Conservation (phyloP, 2,329 filamentous ascomycete species). For the Tricladium varicosporioides region DNA sequence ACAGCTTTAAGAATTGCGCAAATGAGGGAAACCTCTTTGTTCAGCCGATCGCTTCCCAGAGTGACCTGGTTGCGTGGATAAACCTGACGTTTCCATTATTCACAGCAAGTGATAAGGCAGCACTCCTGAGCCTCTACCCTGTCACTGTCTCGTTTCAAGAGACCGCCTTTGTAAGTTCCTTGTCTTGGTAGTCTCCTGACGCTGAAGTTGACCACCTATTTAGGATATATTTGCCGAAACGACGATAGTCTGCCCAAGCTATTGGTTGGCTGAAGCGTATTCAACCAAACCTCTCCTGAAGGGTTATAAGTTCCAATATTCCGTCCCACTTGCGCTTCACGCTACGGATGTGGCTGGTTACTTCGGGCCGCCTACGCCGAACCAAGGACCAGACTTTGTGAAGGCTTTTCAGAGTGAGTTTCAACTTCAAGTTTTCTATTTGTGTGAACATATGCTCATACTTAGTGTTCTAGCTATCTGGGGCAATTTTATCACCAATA, state of each 20-base stretch:
- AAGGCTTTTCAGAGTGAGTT: slow-evolving; percentile 13
- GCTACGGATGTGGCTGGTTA: slow-evolving; percentile 35
- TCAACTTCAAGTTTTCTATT: not conserved
- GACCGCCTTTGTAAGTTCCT: slow-evolving; percentile 2
- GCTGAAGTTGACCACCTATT: not conserved
- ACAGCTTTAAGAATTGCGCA: slow-evolving; percentile 34
- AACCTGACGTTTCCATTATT: slow-evolving; percentile 40
- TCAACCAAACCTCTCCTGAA: slow-evolving; percentile 28
- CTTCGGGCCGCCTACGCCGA: slow-evolving; percentile 17
- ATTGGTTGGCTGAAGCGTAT: slow-evolving; percentile 50
- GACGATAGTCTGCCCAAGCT: slow-evolving; percentile 51
- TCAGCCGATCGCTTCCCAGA: slow-evolving; percentile 35
- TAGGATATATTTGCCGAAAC: slow-evolving; percentile 50
- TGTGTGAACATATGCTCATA: not conserved
- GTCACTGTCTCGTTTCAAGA: slow-evolving; percentile 8
- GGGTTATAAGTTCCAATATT: slow-evolving; percentile 45
- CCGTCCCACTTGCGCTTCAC: slow-evolving; percentile 36
- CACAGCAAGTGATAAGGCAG: slow-evolving; percentile 37
- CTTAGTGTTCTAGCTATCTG: slow-evolving; percentile 9
- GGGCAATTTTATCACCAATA: slow-evolving; percentile 16
- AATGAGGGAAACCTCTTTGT: slow-evolving; percentile 40
- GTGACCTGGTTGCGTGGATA: slow-evolving; percentile 38
- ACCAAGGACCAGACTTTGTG: slow-evolving; percentile 12
- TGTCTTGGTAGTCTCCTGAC: not conserved
- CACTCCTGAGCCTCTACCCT: slow-evolving; percentile 25